Evolutionary conservation across 805 yeast species (phyloP).

Genomic region (Torulaspora indica): DNA sequence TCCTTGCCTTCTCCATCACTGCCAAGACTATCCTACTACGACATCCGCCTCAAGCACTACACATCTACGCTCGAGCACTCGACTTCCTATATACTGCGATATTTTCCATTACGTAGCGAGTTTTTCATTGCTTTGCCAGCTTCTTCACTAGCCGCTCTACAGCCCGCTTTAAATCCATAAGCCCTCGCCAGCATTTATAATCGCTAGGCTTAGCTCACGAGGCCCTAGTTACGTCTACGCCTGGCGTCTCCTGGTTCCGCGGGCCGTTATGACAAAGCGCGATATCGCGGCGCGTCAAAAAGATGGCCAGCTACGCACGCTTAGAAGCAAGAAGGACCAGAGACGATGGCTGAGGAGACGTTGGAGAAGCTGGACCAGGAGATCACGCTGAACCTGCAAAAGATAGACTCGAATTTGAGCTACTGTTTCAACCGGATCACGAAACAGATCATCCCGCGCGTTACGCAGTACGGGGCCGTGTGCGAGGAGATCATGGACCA

Average conservation of each 20-base stretch:
- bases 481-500: slow-evolving; percentile 61
- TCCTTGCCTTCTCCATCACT: neutral
- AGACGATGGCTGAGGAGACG: slow-evolving; percentile 7
- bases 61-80: neutral
- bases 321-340: neutral
- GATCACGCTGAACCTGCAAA: slow-evolving; percentile 70
- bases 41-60: neutral
- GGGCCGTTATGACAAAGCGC: neutral
- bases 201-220: neutral
- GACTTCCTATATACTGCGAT: slow-evolving; percentile 1
- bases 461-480: slow-evolving; percentile 54
- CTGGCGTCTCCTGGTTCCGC: too few species aligned
- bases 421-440: slow-evolving; percentile 63
- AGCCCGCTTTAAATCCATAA: too few species aligned
- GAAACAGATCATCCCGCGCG: slow-evolving; percentile 62
- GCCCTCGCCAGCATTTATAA: too few species aligned
- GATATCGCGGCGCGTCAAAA: neutral
- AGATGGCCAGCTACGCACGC: too few species aligned
- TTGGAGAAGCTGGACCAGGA: slow-evolving; percentile 73
- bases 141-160: neutral
- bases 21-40: too few species aligned
- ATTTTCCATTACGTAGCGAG: neutral
- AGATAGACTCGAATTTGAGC: slow-evolving; percentile 69
- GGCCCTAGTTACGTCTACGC: too few species aligned
- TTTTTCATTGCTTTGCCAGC: neutral